Conservation (phyloP, 83 land plant species). For the Isoetes engelmannii region DNA sequence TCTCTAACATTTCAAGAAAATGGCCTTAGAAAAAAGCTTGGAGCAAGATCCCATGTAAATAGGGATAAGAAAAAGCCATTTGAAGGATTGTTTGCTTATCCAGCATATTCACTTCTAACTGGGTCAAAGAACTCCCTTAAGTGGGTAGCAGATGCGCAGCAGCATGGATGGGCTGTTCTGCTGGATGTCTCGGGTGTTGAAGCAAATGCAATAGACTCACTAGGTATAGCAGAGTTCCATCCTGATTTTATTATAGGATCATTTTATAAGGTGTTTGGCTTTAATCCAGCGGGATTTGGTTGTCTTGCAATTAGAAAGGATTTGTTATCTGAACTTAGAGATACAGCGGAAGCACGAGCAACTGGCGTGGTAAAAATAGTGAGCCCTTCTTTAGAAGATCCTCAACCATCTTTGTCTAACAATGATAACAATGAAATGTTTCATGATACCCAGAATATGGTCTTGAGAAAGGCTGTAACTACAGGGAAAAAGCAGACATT, state of each 20-base stretch:
- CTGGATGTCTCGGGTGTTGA: slow-evolving; percentile 14
- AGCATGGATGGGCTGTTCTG: slow-evolving; percentile 20
- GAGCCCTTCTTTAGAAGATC: neutral
- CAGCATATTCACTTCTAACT: slow-evolving; percentile 9
- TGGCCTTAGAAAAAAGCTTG: slow-evolving; percentile 7
- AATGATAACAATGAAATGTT: neutral
- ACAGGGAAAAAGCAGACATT: neutral
- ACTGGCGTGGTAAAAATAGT: slow-evolving; percentile 20
- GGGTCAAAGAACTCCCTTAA: slow-evolving; percentile 4
- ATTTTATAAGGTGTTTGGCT: slow-evolving; percentile 19
- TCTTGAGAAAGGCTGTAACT: neutral
- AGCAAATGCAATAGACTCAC: neutral
- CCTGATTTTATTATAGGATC: slow-evolving; percentile 21
- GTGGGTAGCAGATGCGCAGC: slow-evolving; percentile 17
- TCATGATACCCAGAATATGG: neutral
- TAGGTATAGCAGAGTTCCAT: slow-evolving; percentile 5
- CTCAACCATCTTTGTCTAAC: neutral
- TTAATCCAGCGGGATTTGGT: slow-evolving; percentile 21
- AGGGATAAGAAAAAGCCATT: neutral
- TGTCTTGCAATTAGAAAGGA: slow-evolving; percentile 10
- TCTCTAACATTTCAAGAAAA: neutral
- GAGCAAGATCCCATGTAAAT: neutral
- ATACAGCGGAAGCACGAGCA: slow-evolving; percentile 10
- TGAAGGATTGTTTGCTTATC: slow-evolving; percentile 19
- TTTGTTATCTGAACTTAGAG: neutral